Evolutionary conservation across 2,329 filamentous ascomycete species (phyloP).

Genomic region (Endothia cerciana): DNA sequence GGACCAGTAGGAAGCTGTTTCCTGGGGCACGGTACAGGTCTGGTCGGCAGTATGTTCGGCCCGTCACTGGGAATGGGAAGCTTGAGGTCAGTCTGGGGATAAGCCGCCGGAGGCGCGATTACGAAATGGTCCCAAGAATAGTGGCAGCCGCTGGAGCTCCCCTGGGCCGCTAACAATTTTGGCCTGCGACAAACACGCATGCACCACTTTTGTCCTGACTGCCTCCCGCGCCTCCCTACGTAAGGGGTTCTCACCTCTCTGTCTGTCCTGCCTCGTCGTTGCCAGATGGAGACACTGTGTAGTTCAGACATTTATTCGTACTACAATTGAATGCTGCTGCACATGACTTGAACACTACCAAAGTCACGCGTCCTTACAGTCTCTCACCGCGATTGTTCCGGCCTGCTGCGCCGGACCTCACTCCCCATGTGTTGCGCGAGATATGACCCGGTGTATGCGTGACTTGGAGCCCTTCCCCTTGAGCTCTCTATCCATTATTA

Average conservation of each 20-base stretch:
- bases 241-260: neutral
- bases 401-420: neutral
- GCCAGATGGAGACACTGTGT: neutral
- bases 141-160: constrained; percentile 9
- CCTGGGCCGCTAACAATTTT: constrained; percentile 18
- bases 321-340: neutral
- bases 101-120: constrained; percentile 19
- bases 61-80: neutral
- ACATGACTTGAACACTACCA: neutral
- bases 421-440: neutral
- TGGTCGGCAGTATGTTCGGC: neutral
- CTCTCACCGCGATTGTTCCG: neutral
- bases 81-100: neutral
- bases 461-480: neutral
- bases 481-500: constrained; percentile 24
- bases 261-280: neutral
- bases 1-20: neutral
- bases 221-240: neutral
- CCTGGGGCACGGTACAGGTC: neutral
- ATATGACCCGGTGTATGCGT: neutral
- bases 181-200: neutral
- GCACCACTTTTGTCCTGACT: neutral
- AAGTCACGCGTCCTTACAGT: neutral
- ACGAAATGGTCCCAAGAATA: constrained; percentile 24
- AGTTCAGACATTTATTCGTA: neutral